Base-by-base conservation (phyloP, 1,139 yeast species). In the Yamadazyma dushanensis region DNA sequence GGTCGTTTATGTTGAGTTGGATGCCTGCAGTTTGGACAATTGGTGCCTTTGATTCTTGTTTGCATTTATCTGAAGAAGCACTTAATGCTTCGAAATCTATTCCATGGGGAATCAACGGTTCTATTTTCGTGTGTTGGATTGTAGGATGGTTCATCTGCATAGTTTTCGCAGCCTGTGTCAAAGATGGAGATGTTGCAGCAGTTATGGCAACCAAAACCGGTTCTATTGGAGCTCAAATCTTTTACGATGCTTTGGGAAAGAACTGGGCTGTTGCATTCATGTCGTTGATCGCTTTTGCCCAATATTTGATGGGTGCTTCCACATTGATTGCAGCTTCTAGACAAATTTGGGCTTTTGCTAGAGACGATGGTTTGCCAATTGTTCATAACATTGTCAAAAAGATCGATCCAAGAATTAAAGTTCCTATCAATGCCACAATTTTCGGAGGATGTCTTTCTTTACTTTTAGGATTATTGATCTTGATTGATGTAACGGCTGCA, bases 61-160 rank as follows among this genome's bases (percentile, higher is more conserved):
- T 82, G 32, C 90, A 83, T 56, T 76, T 81, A 74, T 70, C 81
- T 18, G 92, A 83, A 56, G 90, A 83, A 53, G 84, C 85, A 17
- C 65, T 67, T 29, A 76, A 80, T 50, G 87, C 90, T 9, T 68
- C 80, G 16, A 66, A 63, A 36, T 78, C 86, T n/a, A 81, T 82
- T 13, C 88, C 90, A 8, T 58, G 75, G 29, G 90, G 88, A 20
- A 82, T 65, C 16, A 47, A 61, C 16, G 69, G 70, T 3, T 54
- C 64, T 16, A 80, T 81, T 41, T 49, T 70, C 13, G 71, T 67
- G 31, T 80, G 89, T 56, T 76, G 82, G 67, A 40, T 78, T 21
- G 51, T 83, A 8, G 90, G 90, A 9, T 80, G 75, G 62, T 54
- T 72, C 29, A 71, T 83, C 43, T 61, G 73, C 44, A 69, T 82